Evolutionary conservation across 495 filamentous ascomycete genomes (phyloP).

Genomic region (Poronia punctata): DNA sequence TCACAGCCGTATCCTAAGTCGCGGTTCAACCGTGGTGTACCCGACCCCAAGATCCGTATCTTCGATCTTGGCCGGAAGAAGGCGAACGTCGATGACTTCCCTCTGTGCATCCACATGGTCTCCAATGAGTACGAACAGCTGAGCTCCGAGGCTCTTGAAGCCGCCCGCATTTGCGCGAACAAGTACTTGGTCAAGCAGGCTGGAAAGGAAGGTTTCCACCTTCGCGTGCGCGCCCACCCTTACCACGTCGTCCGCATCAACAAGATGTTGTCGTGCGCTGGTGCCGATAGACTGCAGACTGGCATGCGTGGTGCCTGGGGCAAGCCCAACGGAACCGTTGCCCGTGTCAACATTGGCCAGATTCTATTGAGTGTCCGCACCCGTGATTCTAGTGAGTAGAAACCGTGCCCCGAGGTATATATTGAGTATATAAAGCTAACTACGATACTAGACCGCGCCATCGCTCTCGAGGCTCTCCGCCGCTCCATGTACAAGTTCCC

Average conservation of each 20-base stretch:
- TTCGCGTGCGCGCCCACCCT: constrained; percentile 95
- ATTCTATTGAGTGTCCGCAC: constrained; percentile 94
- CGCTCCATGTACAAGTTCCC: constrained; percentile 99
- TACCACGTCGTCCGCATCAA: constrained; percentile 99
- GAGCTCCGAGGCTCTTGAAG: constrained; percentile 96
- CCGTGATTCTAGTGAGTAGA: constrained; percentile 75
- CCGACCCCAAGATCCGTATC: constrained; percentile 98
- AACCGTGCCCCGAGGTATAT: not conserved
- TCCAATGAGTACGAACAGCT: constrained; percentile 99
- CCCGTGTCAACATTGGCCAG: constrained; percentile 99
- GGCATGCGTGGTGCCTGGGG: constrained; percentile 99
- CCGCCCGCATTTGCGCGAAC: constrained; percentile 98
- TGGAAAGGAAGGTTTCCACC: constrained; percentile 99
- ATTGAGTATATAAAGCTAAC: constrained; percentile 19
- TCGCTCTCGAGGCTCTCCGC: constrained; percentile 95
- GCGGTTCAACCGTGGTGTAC: constrained; percentile 99
- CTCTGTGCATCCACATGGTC: constrained; percentile 93
- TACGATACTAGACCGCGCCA: constrained; percentile 57
- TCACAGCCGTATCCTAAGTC: constrained; percentile 95
- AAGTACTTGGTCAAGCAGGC: constrained; percentile 97
- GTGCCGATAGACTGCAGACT: constrained; percentile 99
- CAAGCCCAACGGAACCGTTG: constrained; percentile 96
- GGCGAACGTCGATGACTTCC: constrained; percentile 97
- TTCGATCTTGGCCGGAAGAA: constrained; percentile 99
- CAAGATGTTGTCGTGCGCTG: constrained; percentile 99